phyloP scores from a whole-genome alignment of 306 rosid genomes.

The Casuarina glauca region DNA sequence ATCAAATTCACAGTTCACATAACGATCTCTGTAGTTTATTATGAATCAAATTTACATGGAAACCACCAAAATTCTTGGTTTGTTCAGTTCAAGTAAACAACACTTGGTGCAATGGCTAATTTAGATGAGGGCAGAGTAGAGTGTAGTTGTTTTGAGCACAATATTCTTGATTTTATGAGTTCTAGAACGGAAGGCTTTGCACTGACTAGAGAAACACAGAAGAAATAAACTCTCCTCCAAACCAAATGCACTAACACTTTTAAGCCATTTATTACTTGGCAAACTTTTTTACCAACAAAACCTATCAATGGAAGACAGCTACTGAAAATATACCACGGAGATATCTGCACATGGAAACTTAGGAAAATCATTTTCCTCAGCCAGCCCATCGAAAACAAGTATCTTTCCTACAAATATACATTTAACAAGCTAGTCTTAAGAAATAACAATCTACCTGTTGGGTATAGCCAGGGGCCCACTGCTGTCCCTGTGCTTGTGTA shows the following conservation, averaged over 20 bases:
- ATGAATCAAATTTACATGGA: neutral
- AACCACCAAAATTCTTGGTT: neutral
- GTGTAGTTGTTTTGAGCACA: neutral
- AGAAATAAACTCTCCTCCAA: neutral
- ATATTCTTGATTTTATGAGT: neutral
- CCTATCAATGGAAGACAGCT: neutral
- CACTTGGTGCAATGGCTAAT: neutral
- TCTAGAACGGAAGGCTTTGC: neutral
- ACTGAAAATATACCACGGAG: neutral
- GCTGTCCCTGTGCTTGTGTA: slow-evolving; percentile 91
- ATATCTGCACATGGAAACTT: neutral
- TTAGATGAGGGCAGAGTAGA: neutral
- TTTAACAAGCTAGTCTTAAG: neutral
- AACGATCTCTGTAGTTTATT: neutral
- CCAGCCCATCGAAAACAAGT: neutral
- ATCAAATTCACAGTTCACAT: neutral
- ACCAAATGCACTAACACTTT: neutral
- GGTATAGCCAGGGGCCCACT: slow-evolving; percentile 89
- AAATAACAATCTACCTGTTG: slow-evolving; percentile 59
- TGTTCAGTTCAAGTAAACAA: neutral
- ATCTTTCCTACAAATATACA: neutral
- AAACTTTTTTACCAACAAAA: neutral
- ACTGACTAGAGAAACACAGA: neutral
- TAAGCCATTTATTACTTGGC: neutral
- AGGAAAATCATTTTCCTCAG: neutral